Percentiles rank a stretch among this genome's conserved stretches.
Evolutionary conservation across 768 basidiomycete genomes (phyloP).

Genomic region (Trametes cinnabarina): DNA sequence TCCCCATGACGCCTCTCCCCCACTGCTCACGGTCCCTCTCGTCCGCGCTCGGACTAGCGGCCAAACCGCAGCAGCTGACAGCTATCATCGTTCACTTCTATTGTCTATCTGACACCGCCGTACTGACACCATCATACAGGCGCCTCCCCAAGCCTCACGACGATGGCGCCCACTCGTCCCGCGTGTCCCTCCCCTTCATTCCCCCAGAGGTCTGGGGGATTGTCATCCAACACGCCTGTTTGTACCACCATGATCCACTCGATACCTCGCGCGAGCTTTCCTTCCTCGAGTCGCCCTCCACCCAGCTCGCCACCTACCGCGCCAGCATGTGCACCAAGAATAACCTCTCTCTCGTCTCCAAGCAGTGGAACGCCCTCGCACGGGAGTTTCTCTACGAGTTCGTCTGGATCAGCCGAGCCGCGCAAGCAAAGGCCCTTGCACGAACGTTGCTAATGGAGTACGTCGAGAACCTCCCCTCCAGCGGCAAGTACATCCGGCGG

Average conservation of each 20-base stretch:
- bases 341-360: conserved; percentile 51
- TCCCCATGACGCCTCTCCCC: not conserved
- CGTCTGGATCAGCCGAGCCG: conserved; percentile 62
- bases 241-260: conserved; percentile 43
- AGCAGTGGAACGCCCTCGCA: conserved; percentile 51
- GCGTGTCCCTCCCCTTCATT: conserved; percentile 13
- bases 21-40: not conserved
- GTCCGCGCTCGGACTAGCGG: not conserved
- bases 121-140: conserved; percentile 2
- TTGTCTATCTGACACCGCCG: not conserved
- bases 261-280: conserved; percentile 52
- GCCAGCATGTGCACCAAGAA: conserved; percentile 48
- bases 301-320: conserved; percentile 45
- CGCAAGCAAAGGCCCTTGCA: conserved; percentile 48
- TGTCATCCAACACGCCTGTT: conserved; percentile 58
- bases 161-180: not conserved
- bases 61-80: not conserved
- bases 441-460: conserved; percentile 42
- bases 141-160: conserved; percentile 4
- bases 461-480: conserved; percentile 30
- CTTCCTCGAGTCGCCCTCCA: conserved; percentile 51
- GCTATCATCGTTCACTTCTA: not conserved
- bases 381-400: conserved; percentile 63
- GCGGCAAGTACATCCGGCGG: conserved; percentile 50
- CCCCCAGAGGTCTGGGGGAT: conserved; percentile 68